phyloP scores from a whole-genome alignment of 306 rosid genomes.

The Inga oerstediana region DNA sequence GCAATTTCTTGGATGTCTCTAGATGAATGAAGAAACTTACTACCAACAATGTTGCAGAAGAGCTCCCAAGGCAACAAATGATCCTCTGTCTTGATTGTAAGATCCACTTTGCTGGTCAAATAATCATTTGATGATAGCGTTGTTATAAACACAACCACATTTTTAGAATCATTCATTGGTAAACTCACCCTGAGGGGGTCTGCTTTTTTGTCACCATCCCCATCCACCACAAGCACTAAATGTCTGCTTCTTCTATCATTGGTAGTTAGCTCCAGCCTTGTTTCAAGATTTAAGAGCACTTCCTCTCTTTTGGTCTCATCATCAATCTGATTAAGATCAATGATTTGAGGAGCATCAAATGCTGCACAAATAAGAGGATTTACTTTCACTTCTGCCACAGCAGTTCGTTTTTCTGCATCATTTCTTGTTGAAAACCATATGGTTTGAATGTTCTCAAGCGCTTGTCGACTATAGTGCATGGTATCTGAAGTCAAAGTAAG shows the following conservation, averaged over 20 bases:
- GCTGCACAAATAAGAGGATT: too few relatives aligned
- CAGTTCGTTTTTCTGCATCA: background rate
- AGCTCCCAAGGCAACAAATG: conserved; percentile 10
- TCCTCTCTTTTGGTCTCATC: too few relatives aligned
- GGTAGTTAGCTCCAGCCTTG: too few relatives aligned
- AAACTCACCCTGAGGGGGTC: background rate
- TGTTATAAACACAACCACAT: background rate
- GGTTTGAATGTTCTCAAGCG: background rate
- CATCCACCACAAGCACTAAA: background rate
- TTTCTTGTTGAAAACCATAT: background rate
- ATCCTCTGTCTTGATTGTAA: background rate
- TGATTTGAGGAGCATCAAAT: background rate
- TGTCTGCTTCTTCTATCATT: background rate
- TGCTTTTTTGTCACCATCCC: background rate
- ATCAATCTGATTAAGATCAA: background rate
- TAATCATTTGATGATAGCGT: background rate
- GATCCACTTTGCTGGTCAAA: background rate
- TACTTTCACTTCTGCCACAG: background rate
- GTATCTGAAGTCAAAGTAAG: background rate
- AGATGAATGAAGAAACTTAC: background rate
- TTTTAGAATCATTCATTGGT: background rate
- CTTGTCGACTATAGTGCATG: too few relatives aligned
- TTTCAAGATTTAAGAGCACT: too few relatives aligned
- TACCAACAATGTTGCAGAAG: conserved; percentile 6
- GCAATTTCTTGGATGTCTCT: background rate